These are phyloP conservation scores for Ophiostoma populinum DNA, from an alignment of 2,329 filamentous ascomycete genomes.

Conservation along the genomic window DNA sequence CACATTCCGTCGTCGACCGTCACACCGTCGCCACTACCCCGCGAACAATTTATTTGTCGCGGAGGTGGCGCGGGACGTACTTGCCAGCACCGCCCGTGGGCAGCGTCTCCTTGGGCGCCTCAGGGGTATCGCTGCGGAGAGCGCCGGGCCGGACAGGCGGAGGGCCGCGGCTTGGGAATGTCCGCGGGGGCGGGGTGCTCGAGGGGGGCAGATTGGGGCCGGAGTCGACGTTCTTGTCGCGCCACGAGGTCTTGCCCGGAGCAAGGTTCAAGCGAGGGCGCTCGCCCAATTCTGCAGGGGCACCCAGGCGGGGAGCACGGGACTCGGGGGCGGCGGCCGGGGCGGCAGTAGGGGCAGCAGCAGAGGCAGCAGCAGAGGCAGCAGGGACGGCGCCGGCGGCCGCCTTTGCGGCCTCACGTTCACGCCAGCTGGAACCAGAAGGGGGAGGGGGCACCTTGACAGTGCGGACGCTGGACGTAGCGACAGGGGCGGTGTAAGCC, in stretches of 20 bases:
- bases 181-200: conserved; percentile 13
- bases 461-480: too few relatives aligned
- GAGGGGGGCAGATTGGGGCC: conserved; percentile 6
- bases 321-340: conserved; percentile 12
- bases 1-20: too few relatives aligned
- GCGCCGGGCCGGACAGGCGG: conserved; percentile 27
- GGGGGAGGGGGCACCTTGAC: conserved; percentile 41
- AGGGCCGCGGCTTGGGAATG: conserved; percentile 22
- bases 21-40: too few relatives aligned
- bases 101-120: conserved; percentile 29
- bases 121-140: conserved; percentile 17
- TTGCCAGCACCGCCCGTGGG: conserved; percentile 37
- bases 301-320: conserved; percentile 17
- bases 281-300: conserved; percentile 24
- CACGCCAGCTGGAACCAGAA: conserved; percentile 43
- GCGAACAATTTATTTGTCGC: conserved; percentile 8
- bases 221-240: conserved; percentile 37
- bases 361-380: conserved; percentile 6
- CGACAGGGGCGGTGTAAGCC: too few relatives aligned
- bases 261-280: too few relatives aligned
- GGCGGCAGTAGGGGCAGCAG: conserved; percentile 17
- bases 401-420: conserved; percentile 42
- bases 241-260: conserved; percentile 33
- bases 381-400: conserved; percentile 14
- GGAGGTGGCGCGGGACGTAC: conserved; percentile 33